Base-by-base conservation (phyloP, 1,284 basidiomycete species). In the Naganishia sp. region DNA sequence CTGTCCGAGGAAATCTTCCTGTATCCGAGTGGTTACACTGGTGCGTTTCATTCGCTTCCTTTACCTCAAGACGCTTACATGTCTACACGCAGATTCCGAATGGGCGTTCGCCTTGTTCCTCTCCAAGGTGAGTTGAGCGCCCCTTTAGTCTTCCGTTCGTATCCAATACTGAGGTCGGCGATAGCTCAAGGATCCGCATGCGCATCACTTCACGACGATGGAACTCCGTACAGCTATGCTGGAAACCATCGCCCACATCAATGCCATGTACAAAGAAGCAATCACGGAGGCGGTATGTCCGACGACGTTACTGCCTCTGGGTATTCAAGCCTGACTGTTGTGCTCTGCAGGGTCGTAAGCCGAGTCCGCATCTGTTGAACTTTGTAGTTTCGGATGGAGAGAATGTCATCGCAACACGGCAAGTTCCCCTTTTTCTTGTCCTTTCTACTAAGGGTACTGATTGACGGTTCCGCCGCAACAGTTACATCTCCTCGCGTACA, bases 341-440 rank as follows among this genome's bases (percentile, higher is more conserved):
- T 52, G 25, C 3, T 25, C 23, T 0, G 13, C 21, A 61, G 44
- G 44, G 50, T 18, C 55, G 56, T 1, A 56, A 50, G 23, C 23
- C 71, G 4, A 75, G 93, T 85, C 94, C 94, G 15, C 92, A 89
- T 72, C 80, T 97, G 67, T 87, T 95, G 88, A 99, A 98, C 77
- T 99, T 96, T 76, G 94, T 92, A 73, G 89, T 98, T 31, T 93
- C 93, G 1, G 95, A 98, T 75, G 95, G 95, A 1, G 86, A 91
- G 73, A 91, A 88, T 54, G 91, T 99, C 16, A 87, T 99, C 16
- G 94, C 90, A 9, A 96, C 94, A 2, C 86, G 95, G 69, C 72
- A 53, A 66, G 71, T 67, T 16, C 23, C 21, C 13, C 25, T 18
- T 5, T 18, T 5, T 21, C 16, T 49, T 18, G 28, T 13, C 6